Conservation (phyloP, 140 eudicot genomes). For the Stevia rebaudiana region DNA sequence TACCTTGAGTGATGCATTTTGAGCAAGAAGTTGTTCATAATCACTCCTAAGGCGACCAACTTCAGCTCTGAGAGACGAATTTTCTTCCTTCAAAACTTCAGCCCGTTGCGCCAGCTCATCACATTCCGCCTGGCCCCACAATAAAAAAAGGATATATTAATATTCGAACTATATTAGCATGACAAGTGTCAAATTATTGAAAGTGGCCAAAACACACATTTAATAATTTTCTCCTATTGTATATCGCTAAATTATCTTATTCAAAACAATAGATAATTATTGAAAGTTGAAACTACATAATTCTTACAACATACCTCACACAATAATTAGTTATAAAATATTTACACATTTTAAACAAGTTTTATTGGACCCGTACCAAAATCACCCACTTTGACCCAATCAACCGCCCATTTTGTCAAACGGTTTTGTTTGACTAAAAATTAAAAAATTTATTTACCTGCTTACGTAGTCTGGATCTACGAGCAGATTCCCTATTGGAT, state of each 20-base stretch:
- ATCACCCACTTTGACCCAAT: neutral
- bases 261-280: neutral
- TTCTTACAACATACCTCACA: neutral
- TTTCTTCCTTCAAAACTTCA: constrained; percentile 77
- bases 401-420: constrained; percentile 5
- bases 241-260: neutral
- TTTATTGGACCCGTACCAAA: neutral
- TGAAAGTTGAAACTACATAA: neutral
- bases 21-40: constrained; percentile 70
- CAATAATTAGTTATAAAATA: neutral
- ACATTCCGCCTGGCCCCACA: constrained; percentile 69
- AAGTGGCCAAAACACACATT: neutral
- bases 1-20: constrained; percentile 85
- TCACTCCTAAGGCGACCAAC: constrained; percentile 61
- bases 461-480: constrained; percentile 41
- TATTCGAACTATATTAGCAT: neutral
- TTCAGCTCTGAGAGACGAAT: constrained; percentile 72
- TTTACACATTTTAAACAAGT: neutral
- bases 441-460: constrained; percentile 14
- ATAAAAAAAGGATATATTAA: neutral
- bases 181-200: neutral
- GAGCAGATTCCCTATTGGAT: constrained; percentile 43
- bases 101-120: constrained; percentile 96
- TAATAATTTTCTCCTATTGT: neutral
- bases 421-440: neutral